Conservation (phyloP, 2,329 filamentous ascomycete genomes). For the Xylaria sp. region DNA sequence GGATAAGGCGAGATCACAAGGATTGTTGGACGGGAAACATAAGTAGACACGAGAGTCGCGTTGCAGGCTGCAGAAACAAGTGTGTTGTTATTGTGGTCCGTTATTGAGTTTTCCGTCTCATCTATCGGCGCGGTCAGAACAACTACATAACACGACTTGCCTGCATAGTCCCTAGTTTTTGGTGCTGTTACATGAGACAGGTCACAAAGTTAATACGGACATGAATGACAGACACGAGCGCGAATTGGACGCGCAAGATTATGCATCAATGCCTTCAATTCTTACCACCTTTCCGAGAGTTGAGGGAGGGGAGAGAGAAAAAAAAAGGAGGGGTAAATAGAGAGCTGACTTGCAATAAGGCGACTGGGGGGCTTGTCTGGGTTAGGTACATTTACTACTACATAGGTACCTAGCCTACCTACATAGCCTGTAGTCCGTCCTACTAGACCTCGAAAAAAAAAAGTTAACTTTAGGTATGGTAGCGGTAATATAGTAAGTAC, state of each 20-base stretch:
- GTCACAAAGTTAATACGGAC: background rate
- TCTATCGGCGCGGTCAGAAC: too few relatives aligned
- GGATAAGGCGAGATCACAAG: constrained; percentile 24
- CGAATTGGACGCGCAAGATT: constrained; percentile 40
- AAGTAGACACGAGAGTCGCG: background rate
- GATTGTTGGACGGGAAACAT: constrained; percentile 9
- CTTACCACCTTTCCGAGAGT: background rate
- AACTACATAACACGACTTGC: too few relatives aligned
- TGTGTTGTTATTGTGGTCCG: background rate
- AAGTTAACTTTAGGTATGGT: background rate
- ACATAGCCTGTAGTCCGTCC: too few relatives aligned
- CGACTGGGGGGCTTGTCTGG: constrained; percentile 30
- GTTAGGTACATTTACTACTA: constrained; percentile 28
- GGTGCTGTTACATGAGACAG: constrained; percentile 30
- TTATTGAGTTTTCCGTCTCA: background rate
- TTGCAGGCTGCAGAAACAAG: background rate
- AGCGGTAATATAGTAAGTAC: background rate
- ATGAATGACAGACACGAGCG: background rate
- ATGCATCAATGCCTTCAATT: background rate
- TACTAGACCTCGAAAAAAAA: background rate
- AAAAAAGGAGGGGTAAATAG: constrained; percentile 35
- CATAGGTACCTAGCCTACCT: too few relatives aligned
- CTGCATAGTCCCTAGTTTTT: background rate
- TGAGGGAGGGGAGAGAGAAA: constrained; percentile 3
- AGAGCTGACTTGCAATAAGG: background rate